Conservation (phyloP, 2,329 filamentous ascomycete species). For the Boeremia exigua region DNA sequence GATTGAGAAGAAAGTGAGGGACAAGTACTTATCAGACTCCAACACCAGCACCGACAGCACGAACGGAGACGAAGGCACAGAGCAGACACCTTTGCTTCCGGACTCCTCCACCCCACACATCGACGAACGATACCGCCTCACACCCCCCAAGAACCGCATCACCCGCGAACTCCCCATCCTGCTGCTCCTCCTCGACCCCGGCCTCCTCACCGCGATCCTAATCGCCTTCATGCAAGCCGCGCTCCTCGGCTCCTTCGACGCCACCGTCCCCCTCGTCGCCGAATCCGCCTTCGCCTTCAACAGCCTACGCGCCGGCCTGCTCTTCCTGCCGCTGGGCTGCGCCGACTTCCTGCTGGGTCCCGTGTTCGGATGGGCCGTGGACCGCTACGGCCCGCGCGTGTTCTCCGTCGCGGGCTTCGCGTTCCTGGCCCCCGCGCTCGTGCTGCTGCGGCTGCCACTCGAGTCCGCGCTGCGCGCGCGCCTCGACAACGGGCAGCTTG, state of each 20-base stretch:
- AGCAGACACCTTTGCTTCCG: constrained; percentile 35
- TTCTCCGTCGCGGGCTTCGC: constrained; percentile 52
- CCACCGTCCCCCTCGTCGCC: constrained; percentile 55
- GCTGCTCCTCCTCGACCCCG: constrained; percentile 46
- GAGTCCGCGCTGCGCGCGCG: constrained; percentile 24
- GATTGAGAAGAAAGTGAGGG: constrained; percentile 58
- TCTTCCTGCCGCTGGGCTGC: constrained; percentile 55
- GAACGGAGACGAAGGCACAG: constrained; percentile 22
- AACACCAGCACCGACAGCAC: not conserved
- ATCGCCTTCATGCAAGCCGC: constrained; percentile 42
- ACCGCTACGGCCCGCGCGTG: constrained; percentile 53
- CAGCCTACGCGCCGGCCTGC: constrained; percentile 51
- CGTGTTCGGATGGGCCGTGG: constrained; percentile 56
- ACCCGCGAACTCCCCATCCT: constrained; percentile 57
- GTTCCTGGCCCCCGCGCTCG: constrained; percentile 52
- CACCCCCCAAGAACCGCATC: constrained; percentile 48
- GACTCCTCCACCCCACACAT: constrained; percentile 36
- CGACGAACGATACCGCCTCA: constrained; percentile 47
- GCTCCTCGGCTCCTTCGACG: constrained; percentile 55
- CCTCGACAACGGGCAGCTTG: constrained; percentile 8
- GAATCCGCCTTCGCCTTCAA: constrained; percentile 53
- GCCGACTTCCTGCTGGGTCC: constrained; percentile 56
- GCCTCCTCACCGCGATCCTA: constrained; percentile 42
- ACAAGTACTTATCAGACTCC: constrained; percentile 45
- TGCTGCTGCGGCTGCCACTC: constrained; percentile 52